Evolutionary conservation across 768 basidiomycete genomes (phyloP).

Genomic region (Cystoderma amianthinum): DNA sequence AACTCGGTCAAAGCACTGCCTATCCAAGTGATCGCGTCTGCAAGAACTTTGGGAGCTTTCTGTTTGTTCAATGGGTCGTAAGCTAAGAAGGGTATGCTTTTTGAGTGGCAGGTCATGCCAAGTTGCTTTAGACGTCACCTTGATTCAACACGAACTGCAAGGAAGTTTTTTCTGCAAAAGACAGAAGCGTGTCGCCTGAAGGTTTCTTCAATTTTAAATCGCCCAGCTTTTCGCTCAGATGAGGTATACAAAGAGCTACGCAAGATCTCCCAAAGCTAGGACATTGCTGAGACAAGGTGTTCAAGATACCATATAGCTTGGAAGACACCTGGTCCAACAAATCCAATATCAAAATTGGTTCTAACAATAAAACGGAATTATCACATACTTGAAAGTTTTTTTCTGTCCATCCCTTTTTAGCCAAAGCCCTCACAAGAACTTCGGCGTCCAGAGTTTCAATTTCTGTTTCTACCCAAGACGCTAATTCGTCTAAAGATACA

Average conservation of each 20-base stretch:
- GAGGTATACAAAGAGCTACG: constrained; percentile 71
- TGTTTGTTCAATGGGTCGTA: constrained; percentile 93
- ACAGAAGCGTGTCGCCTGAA: constrained; percentile 77
- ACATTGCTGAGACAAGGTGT: constrained; percentile 65
- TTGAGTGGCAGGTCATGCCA: too few species aligned
- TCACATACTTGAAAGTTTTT: constrained; percentile 92
- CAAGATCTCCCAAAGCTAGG: constrained; percentile 84
- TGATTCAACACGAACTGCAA: constrained; percentile 91
- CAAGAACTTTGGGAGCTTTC: constrained; percentile 95
- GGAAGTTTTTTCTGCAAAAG: constrained; percentile 89
- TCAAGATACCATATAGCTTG: constrained; percentile 79
- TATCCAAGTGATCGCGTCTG: constrained; percentile 87
- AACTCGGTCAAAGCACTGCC: constrained; percentile 84
- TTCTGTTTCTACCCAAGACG: constrained; percentile 69
- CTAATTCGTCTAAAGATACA: constrained; percentile 82
- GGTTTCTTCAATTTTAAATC: constrained; percentile 97
- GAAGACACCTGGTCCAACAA: constrained; percentile 63
- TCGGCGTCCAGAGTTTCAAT: constrained; percentile 74
- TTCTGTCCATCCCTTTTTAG: constrained; percentile 95
- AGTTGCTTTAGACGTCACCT: too few species aligned
- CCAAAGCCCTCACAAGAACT: constrained; percentile 78
- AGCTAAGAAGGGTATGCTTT: too few species aligned
- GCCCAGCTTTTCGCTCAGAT: constrained; percentile 90
- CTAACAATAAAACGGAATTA: constrained; percentile 1
- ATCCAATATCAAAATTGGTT: constrained; percentile 1